Evolutionary conservation across 2,329 filamentous ascomycete genomes (phyloP), one percentile per base, ranked within the genome.

Genomic region (Xylariaceae sp.): DNA sequence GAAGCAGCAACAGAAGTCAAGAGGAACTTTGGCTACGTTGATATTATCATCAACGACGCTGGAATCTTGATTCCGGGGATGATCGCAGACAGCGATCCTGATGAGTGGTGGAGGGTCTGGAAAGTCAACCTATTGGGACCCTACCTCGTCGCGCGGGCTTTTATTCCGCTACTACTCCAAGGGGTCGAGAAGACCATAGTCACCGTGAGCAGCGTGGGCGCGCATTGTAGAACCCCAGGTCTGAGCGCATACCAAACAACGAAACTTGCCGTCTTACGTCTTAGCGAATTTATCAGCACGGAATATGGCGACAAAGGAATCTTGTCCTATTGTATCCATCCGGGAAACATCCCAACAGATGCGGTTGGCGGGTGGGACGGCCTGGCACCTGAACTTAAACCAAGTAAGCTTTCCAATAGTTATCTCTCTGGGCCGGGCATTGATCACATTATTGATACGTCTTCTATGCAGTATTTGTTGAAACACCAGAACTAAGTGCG

Each of bases 91-190:
- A 64, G 51, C 7, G 65, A 73, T 23, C 65, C 69, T 5, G 70
- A 70, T 0, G 60, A 57, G 1, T 77, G 74, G 73, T 73, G 70
- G 72, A 67, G 72, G 19, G 74, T 73, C 0, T 78, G 74, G 66
- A 74, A 79, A 45, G 71, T 81, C 41, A 85, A 84, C 61, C 44
- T 83, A 12, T 72, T 74, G 18, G 82, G 81, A 0, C 65, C 74
- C 0, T 82, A 78, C 60, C 68, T 81, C 1, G 64, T 78, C 10
- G 68, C 74, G 4, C 73, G 75, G n/a, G 71, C 75, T 0, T 79
- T 82, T 42, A 61, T 83, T 7, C 78, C 79, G 1, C 62, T 80
- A 20, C 64, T 72, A 60, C 65, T 71, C 9, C 56, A 63, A 37
- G 57, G 57, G 1, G 63, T 65, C 9, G 50, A 52, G 37, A 75